These are phyloP conservation scores for Aspergillus sp. DNA, from an alignment of 2,329 filamentous ascomycete genomes.

Conservation along the genomic window DNA sequence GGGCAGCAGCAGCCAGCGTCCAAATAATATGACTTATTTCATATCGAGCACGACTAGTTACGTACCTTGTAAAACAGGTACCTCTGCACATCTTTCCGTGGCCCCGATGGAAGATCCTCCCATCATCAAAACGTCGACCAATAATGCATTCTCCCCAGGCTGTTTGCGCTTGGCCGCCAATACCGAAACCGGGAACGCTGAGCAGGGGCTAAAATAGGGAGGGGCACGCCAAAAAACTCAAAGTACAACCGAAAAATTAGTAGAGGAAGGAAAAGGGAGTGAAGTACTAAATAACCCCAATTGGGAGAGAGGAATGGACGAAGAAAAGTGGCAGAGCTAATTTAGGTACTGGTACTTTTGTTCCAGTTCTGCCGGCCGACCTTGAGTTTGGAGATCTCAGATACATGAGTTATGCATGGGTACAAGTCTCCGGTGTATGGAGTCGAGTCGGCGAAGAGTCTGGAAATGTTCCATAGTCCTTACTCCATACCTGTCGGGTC, in stretches of 20 bases:
- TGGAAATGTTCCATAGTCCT: no score
- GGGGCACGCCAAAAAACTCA: neutral
- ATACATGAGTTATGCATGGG: no score
- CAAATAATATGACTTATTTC: neutral
- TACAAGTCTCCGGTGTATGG: no score
- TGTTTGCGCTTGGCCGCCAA: neutral
- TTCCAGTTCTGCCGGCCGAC: neutral
- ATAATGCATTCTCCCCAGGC: neutral
- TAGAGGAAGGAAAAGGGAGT: no score
- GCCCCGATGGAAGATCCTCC: constrained; percentile 1
- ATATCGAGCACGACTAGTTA: neutral
- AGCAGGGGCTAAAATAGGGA: neutral
- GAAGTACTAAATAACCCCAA: no score
- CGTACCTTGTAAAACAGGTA: neutral
- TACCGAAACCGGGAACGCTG: neutral
- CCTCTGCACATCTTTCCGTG: neutral
- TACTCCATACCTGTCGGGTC: no score
- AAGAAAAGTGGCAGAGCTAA: neutral
- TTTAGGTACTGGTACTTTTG: neutral
- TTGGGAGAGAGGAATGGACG: no score
- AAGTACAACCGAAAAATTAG: neutral
- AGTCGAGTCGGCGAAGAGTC: no score
- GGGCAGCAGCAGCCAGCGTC: neutral
- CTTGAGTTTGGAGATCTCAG: neutral
- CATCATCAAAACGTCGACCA: neutral